phyloP scores from a whole-genome alignment of 139 green algal species.

The Nannochloris sp. region DNA sequence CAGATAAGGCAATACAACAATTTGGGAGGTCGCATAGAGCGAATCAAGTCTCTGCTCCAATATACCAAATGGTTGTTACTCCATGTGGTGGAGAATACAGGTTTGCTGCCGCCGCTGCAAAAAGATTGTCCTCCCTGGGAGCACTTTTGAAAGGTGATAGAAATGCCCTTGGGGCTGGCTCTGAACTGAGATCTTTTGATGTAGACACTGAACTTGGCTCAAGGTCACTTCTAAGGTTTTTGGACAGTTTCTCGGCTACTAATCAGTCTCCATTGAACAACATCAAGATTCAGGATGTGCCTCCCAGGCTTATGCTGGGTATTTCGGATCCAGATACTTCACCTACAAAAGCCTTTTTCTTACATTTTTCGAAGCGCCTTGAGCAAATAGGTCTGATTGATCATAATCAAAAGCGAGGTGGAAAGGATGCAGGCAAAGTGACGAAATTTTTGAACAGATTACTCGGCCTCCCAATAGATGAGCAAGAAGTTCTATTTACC shows the following conservation, averaged over 20 bases:
- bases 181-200: constrained; percentile 27
- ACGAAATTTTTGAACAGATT: constrained; percentile 64
- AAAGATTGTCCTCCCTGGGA: constrained; percentile 72
- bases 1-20: constrained; percentile 90
- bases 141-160: constrained; percentile 39
- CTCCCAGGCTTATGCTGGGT: background rate
- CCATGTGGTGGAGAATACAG: constrained; percentile 72
- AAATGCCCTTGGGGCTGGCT: constrained; percentile 28
- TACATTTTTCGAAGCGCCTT: no score
- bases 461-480: constrained; percentile 50
- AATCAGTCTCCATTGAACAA: no score
- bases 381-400: background rate
- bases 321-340: background rate
- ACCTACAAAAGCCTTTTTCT: background rate
- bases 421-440: constrained; percentile 4
- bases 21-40: constrained; percentile 53
- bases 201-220: constrained; percentile 4
- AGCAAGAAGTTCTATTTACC: constrained; percentile 57
- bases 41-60: constrained; percentile 33
- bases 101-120: constrained; percentile 72
- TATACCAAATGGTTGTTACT: constrained; percentile 64
- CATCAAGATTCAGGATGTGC: no score
- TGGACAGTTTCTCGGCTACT: background rate
- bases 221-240: constrained; percentile 2
- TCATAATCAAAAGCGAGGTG: background rate